Evolutionary conservation across 352 stramenopile species (phyloP), one percentile per base, ranked within the genome.

Genomic region (Pythium sukuiense): DNA sequence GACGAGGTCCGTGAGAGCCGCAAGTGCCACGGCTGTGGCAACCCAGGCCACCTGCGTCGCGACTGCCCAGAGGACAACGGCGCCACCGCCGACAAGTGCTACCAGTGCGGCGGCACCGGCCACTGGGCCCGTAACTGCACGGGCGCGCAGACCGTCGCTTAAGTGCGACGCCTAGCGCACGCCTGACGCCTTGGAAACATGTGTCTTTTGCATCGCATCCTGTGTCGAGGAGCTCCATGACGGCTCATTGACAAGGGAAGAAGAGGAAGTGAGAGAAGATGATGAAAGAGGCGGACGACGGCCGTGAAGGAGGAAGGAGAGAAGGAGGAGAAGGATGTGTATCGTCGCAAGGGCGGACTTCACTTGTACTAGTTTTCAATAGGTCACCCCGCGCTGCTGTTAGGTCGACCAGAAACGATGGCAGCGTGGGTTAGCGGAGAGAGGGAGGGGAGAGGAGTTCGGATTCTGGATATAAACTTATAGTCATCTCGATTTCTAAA

Each of bases 51-150:
- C 72, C 63, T 92, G 43, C 84, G 84, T 70, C 84, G 84, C 32
- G 83, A 94, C 73, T 94, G 86, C 75, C 86, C 86, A 12, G 83
- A 94, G 41, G 85, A 91, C 71, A 89, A 73, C 66, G 80, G 80
- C 65, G 69, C 72, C 69, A 80, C 56, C 50, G 73, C 79, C 50
- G 84, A 92, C 77, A 92, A 92, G 78, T 92, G 84, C 80, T 92
- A 90, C 73, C 84, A 92, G 70, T 92, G 84, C 70, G 83, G 83
- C 48, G 80, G 89, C 64, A 79, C 73, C 6, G 84, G 81, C 55
- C 84, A 93, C 77, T 94, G 80, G 81, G 86, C 86, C 6, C 86
- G 86, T 37, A 89, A 92, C 75, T 94, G 86, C 81, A 77, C 81
- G 39, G 60, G 56, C 50, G 65, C 70, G 45, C 69, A 70, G 46